Percentiles rank a stretch among this genome's conserved stretches.
Evolutionary conservation across 163 green algal species (phyloP).

Genomic region (Trebouxiophyceae sp.): DNA sequence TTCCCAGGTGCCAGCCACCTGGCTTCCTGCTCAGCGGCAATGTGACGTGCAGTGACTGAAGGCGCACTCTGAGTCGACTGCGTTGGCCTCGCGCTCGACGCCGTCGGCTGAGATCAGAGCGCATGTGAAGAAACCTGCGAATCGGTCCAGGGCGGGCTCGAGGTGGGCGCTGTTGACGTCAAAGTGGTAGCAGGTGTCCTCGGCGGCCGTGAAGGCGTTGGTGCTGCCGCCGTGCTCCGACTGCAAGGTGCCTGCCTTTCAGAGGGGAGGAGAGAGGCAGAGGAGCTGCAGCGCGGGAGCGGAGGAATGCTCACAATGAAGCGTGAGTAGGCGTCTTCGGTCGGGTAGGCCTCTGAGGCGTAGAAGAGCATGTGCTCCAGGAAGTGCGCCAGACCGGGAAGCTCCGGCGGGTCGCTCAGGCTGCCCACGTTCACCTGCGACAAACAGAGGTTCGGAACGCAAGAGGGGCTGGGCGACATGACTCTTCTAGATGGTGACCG

Average conservation of each 20-base stretch:
- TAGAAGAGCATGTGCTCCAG: slow-evolving; percentile 85
- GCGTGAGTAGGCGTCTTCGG: slow-evolving; percentile 49
- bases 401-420: slow-evolving; percentile 59
- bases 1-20: too few species aligned
- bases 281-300: too few species aligned
- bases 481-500: background rate
- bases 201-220: slow-evolving; percentile 57
- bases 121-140: slow-evolving; percentile 80
- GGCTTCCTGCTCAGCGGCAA: too few species aligned
- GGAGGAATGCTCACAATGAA: slow-evolving; percentile 25
- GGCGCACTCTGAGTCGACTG: slow-evolving; percentile 40
- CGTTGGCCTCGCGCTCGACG: slow-evolving; percentile 63
- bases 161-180: slow-evolving; percentile 58
- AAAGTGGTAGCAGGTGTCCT: slow-evolving; percentile 74
- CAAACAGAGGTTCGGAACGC: background rate
- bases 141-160: slow-evolving; percentile 51
- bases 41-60: background rate
- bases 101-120: slow-evolving; percentile 66
- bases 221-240: slow-evolving; percentile 56
- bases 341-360: slow-evolving; percentile 51
- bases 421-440: slow-evolving; percentile 66
- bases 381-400: slow-evolving; percentile 78
- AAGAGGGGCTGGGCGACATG: background rate
- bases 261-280: background rate
- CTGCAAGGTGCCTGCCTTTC: slow-evolving; percentile 4